Base-by-base conservation (phyloP, 2,329 filamentous ascomycete species). In the Alternaria panax region DNA sequence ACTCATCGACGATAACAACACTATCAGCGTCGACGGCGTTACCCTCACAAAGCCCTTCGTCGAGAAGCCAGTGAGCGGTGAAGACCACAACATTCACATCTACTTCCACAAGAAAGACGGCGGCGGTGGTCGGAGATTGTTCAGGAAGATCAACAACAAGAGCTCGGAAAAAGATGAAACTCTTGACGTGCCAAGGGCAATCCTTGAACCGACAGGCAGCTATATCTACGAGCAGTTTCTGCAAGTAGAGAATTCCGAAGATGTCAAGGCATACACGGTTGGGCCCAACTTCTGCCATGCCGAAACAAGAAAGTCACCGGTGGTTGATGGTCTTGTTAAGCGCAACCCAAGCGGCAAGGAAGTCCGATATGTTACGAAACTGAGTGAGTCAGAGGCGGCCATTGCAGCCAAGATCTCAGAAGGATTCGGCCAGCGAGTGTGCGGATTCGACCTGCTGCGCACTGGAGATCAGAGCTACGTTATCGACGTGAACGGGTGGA, bases 401-500 rank as follows among this genome's bases (percentile, higher is more conserved):
- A 94, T 96, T 80, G 96, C 96, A 5, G 88, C 91, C 63, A 94
- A 91, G 70, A 98, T 99, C 60, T 92, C 93, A 2, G 90, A 88
- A 43, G 91, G 92, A 0, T 99, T 99, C 78, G 95, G 94, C 0
- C 95, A 99, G 78, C 86, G 92, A 54, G 93, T 99, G 3, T 99
- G 95, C 75, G 95, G 95, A 0, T 99, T 99, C 72, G 95, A 99
- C 76, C 84, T 99, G 60, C 83, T 99, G 57, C 89, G 96, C 27
- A 92, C 93, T 12, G 89, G 88, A 50, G 92, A 93, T 16, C 92
- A 92, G 77, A 98, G 94, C 76, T 99, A 92, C 79, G 95, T 99
- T 48, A 99, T 99, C 67, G 95, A 99, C 72, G 95, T 99, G 69
- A 99, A 99, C 77, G 95, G 95, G 12, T 99, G 96, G 96, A 98